phyloP scores from a whole-genome alignment of 768 basidiomycete species.

The Podaxis pistillaris region DNA sequence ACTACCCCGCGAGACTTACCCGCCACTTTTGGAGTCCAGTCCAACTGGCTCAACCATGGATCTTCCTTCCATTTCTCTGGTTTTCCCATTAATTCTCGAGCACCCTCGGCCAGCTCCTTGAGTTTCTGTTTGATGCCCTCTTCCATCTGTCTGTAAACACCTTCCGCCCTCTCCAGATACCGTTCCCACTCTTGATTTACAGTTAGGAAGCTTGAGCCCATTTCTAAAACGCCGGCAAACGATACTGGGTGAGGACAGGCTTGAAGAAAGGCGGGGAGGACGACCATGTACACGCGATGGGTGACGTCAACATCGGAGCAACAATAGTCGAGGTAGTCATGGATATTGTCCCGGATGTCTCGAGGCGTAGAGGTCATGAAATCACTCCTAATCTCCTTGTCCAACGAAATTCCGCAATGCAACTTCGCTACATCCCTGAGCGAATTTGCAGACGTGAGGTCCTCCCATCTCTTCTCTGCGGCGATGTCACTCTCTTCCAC shows the following conservation, averaged over 20 bases:
- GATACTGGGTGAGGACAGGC: slow-evolving; percentile 91
- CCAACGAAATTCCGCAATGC: slow-evolving; percentile 78
- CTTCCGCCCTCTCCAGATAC: slow-evolving; percentile 79
- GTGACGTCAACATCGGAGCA: slow-evolving; percentile 83
- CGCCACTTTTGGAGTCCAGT: slow-evolving; percentile 90
- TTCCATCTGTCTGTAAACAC: slow-evolving; percentile 66
- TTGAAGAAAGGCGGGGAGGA: slow-evolving; percentile 77
- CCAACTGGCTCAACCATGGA: slow-evolving; percentile 86
- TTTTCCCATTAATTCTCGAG: slow-evolving; percentile 52
- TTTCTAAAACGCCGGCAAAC: slow-evolving; percentile 85
- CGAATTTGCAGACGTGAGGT: slow-evolving; percentile 88
- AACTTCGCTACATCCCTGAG: slow-evolving; percentile 89
- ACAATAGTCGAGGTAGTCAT: slow-evolving; percentile 82
- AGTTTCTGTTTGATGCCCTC: slow-evolving; percentile 77
- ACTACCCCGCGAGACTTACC: slow-evolving; percentile 65
- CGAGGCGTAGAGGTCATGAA: slow-evolving; percentile 69
- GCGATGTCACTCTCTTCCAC: slow-evolving; percentile 33
- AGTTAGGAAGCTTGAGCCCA: slow-evolving; percentile 90
- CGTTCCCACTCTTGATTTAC: slow-evolving; percentile 89
- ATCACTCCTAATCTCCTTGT: slow-evolving; percentile 77
- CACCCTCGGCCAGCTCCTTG: slow-evolving; percentile 68
- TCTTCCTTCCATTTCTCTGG: slow-evolving; percentile 63
- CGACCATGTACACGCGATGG: slow-evolving; percentile 71
- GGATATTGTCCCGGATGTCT: slow-evolving; percentile 61
- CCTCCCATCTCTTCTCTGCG: slow-evolving; percentile 78